Evolutionary conservation across 1,284 basidiomycete species (phyloP), one percentile per base, ranked within the genome.

Genomic region (Rhodotorula glutinis): DNA sequence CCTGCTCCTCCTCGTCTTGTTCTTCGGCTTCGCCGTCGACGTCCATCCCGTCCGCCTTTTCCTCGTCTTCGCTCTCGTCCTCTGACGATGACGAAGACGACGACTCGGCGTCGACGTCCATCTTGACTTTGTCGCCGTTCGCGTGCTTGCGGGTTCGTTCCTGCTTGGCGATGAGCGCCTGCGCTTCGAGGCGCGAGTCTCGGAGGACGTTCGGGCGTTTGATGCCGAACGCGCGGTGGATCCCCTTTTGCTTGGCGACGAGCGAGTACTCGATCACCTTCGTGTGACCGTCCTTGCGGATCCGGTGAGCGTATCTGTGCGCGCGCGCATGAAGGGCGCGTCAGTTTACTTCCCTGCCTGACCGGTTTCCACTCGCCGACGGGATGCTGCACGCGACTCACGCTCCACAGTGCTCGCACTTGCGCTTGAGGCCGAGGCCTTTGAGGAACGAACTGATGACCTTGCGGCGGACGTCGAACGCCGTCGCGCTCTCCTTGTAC

Each of bases 221-320:
- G 66, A 88, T 79, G n/a, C 80, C 83, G 59, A 80, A 79, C n/a
- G 81, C 78, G 10, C 79, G 77, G 77, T 89, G 86, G 60, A 85
- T 82, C 46, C 80, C 82, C 78, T 90, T 90, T 77, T 94, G 89
- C 79, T 93, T 95, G 10, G 79, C 65, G 2, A 90, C 83, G 40
- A 98, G 83, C 75, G 93, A 92, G 75, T 91, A 90, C 80, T 98
- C 94, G 77, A 98, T 89, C 71, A 99, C 86, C 81, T 97, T 98
- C 66, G 91, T 90, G 77, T 91, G 85, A 2, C 91, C 92, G 77
- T 98, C 96, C 78, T 94, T 97, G 66, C 94, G 88, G 79, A 92
- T 91, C 0, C 90, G 90, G 76, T 91, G 92, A 2, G 84, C 87
- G 75, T 85, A 81, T n/a, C 92, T 95, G 73, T 1, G n/a, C n/a